phyloP scores from a whole-genome alignment of 139 green algal species.

The Ulvella scutata region DNA sequence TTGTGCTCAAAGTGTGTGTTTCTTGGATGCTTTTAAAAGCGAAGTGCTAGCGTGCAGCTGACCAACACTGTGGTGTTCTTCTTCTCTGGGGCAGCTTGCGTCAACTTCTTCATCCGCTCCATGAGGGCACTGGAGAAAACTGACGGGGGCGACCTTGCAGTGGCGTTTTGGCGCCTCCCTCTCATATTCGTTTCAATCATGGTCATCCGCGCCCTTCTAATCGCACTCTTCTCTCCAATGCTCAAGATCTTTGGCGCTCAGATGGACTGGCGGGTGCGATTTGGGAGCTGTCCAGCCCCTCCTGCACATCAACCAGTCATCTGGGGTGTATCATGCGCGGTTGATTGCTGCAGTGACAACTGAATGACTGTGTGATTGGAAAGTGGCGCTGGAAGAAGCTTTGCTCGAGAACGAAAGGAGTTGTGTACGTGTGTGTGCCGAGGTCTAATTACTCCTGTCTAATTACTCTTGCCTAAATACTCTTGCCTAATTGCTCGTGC shows the following conservation, averaged over 20 bases:
- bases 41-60: constrained; percentile 10
- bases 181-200: constrained; percentile 39
- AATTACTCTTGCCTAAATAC: too few species aligned
- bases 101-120: not conserved
- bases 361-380: too few species aligned
- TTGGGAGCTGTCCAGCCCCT: not conserved
- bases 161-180: constrained; percentile 22
- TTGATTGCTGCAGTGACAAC: too few species aligned
- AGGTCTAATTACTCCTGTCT: too few species aligned
- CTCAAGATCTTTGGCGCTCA: not conserved
- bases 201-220: constrained; percentile 24
- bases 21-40: constrained; percentile 29
- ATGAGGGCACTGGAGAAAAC: not conserved
- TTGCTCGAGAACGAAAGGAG: too few species aligned
- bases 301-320: not conserved
- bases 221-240: constrained; percentile 17
- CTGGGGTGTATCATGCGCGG: too few species aligned
- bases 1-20: constrained; percentile 8
- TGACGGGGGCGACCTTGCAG: not conserved
- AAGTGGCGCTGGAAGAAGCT: too few species aligned
- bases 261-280: not conserved
- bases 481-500: too few species aligned
- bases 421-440: too few species aligned
- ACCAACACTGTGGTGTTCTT: not conserved
- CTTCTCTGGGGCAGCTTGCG: not conserved